Conservation (phyloP, 2,329 filamentous ascomycete species). For the Endoconidiophora laricicola region DNA sequence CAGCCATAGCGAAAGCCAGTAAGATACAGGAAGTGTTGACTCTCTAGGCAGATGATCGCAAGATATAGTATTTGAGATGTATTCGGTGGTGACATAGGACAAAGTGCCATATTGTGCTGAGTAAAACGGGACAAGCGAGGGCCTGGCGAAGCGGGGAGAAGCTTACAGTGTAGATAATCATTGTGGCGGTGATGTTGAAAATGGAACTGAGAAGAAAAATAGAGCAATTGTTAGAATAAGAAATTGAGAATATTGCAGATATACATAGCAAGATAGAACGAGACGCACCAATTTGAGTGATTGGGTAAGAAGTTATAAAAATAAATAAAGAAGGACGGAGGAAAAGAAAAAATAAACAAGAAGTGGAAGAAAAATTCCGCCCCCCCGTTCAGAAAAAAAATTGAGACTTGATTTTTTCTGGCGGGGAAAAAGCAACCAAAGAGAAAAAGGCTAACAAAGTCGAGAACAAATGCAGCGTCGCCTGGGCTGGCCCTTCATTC, state of each 20-base stretch:
- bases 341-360: background rate
- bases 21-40: too few species aligned
- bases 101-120: too few species aligned
- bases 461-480: background rate
- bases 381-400: background rate
- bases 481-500: background rate
- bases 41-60: too few species aligned
- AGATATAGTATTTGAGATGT: background rate
- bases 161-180: slow-evolving; percentile 58
- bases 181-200: slow-evolving; percentile 31
- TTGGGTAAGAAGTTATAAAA: slow-evolving; percentile 12
- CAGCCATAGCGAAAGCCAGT: too few species aligned
- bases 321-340: slow-evolving; percentile 14
- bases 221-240: background rate
- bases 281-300: slow-evolving; percentile 7
- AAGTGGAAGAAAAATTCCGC: slow-evolving; percentile 13
- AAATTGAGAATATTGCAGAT: slow-evolving; percentile 4
- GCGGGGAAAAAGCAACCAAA: slow-evolving; percentile 3
- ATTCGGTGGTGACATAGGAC: too few species aligned
- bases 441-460: too few species aligned
- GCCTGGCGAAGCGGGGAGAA: background rate
- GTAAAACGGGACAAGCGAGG: too few species aligned
- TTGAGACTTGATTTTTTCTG: slow-evolving; percentile 2
- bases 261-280: background rate
- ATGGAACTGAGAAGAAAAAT: slow-evolving; percentile 1